A percentile compares a stretch with the other conserved stretches of the same genome.
phyloP scores from a whole-genome alignment of 2,329 filamentous ascomycete genomes.

The Didymosphaeria variabile region DNA sequence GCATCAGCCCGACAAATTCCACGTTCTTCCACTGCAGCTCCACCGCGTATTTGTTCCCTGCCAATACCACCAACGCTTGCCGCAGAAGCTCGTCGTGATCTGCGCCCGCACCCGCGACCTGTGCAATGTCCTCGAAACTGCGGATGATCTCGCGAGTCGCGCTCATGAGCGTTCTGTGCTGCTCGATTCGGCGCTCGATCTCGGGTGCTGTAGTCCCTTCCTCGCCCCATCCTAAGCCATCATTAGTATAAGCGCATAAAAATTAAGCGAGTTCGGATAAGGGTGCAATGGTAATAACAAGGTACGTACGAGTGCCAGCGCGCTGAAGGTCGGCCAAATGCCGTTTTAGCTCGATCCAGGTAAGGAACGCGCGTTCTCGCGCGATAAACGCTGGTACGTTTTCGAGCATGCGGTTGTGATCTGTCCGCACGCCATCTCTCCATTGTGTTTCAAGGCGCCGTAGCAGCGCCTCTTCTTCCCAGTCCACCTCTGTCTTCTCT shows the following conservation, averaged over 20 bases:
- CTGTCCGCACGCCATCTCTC: conserved; percentile 41
- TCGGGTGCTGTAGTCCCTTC: conserved; percentile 40
- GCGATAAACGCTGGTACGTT: conserved; percentile 43
- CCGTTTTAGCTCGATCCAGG: conserved; percentile 46
- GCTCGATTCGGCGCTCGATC: conserved; percentile 43
- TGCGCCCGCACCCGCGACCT: conserved; percentile 32
- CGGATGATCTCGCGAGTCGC: conserved; percentile 43
- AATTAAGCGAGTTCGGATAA: conserved; percentile 7
- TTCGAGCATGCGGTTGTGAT: conserved; percentile 36
- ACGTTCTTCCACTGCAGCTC: conserved; percentile 44
- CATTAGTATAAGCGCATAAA: conserved; percentile 13
- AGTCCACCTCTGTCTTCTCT: conserved; percentile 31
- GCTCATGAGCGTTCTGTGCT: conserved; percentile 45
- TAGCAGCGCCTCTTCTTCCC: conserved; percentile 43
- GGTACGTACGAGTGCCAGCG: conserved; percentile 42
- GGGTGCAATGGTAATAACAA: background rate
- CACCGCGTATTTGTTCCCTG: conserved; percentile 41
- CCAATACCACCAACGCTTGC: conserved; percentile 45
- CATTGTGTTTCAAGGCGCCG: conserved; percentile 41
- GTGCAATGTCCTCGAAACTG: conserved; percentile 42
- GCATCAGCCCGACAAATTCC: conserved; percentile 41
- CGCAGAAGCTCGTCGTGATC: conserved; percentile 44
- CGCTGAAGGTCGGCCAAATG: conserved; percentile 46
- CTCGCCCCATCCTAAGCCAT: conserved; percentile 39
- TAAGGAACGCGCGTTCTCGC: conserved; percentile 44